Evolutionary conservation across 306 rosid species (phyloP), one percentile per base, ranked within the genome.

Genomic region (Cercis canadensis): DNA sequence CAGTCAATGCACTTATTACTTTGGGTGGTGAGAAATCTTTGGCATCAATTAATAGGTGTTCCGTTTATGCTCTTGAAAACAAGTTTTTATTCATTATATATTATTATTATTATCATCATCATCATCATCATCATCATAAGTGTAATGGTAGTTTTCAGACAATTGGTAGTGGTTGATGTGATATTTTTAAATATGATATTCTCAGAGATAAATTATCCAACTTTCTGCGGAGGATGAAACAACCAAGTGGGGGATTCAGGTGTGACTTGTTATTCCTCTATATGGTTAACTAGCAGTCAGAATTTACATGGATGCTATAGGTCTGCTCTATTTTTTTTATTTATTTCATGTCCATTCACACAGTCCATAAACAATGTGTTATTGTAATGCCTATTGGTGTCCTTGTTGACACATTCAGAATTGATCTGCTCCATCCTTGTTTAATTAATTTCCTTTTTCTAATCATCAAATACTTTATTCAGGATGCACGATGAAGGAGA

Each of bases 401-500:
- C 65, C 33, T 33, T 51, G 40, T 47, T 78, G 75, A 36, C 40
- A 67, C 70, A 59, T 56, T 12, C 50, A 7, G 43, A 47, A 14
- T 37, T 65, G 37, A 57, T 60, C 21, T 39, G 70, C 75, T 11
- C 8, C 58, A 51, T 8, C 67, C 12, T 24, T 62, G 50, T 65
- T 56, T 60, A 57, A 54, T 41, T 47, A 11, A 0, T 66, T 76
- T 24, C 29, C 40, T 5, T 58, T 32, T 32, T 79, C 40, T 12
- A 59, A 70, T 56, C 34, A 17, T 76, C 29, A 6, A 73, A 66
- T 62, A 29, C 58, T 50, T 57, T 68, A 47, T 32, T 59, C 63
- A 93, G 98, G 80, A 90, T 90, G 97, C 98, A 93, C 64, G 88
- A 87, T 76, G 90, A 72, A 37, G 98, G 97, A 72, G 98, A 93